Conservation (phyloP, 495 filamentous ascomycete species). For the Beverwykella pulmonaria region DNA sequence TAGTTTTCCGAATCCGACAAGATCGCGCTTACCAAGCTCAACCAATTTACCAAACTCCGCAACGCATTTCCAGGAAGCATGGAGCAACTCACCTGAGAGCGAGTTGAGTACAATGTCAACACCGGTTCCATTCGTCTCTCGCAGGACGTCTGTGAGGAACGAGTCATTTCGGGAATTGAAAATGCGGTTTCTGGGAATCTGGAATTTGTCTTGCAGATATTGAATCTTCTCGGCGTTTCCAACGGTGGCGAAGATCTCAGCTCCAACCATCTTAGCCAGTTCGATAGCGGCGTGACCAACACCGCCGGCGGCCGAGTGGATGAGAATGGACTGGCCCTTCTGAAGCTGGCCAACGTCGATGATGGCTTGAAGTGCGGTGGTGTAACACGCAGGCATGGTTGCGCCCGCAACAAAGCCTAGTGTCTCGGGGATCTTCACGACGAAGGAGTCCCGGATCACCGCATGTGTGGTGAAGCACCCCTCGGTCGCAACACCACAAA, state of each 20-base stretch:
- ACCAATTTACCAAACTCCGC: constrained; percentile 18
- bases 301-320: constrained; percentile 18
- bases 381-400: background rate
- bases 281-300: constrained; percentile 30
- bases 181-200: constrained; percentile 8
- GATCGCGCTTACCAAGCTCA: constrained; percentile 25
- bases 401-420: background rate
- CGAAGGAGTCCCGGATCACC: background rate
- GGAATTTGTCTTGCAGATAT: constrained; percentile 1
- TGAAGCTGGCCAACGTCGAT: constrained; percentile 1
- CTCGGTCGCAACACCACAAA: background rate
- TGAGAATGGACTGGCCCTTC: constrained; percentile 23
- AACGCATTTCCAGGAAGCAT: constrained; percentile 9
- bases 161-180: constrained; percentile 10
- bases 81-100: constrained; percentile 16
- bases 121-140: constrained; percentile 14
- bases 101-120: constrained; percentile 30
- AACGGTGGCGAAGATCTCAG: constrained; percentile 28
- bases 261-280: constrained; percentile 12
- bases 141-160: background rate
- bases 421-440: background rate
- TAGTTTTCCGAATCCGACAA: background rate
- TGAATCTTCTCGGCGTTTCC: constrained; percentile 13
- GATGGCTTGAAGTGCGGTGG: constrained; percentile 9
- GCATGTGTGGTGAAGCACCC: too few relatives aligned